Base-by-base conservation (phyloP, 2,329 filamentous ascomycete species). In the Eutypa lata region DNA sequence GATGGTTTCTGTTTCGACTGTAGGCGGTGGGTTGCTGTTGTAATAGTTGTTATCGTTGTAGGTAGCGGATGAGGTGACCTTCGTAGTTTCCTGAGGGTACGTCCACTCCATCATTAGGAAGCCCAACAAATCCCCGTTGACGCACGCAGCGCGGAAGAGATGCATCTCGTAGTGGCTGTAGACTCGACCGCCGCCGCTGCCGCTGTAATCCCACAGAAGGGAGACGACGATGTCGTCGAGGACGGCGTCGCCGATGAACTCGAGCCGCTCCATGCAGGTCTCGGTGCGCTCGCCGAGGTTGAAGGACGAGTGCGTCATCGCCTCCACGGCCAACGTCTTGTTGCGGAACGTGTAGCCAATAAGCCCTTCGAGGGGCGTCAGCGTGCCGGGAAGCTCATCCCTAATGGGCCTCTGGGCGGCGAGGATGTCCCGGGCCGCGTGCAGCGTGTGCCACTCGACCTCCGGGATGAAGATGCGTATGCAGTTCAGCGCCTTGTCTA, bases 211-310 rank as follows among this genome's bases (percentile, higher is more conserved):
- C 67, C 82, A 88, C 6, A 93, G 71, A n/a, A 72, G 76, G 0
- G 73, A 75, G 7, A 90, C 84, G 47, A 97, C 75, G 51, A 96
- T 75, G 60, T 85, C 81, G 69, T 97, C 93, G 0, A 97, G 81
- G 2, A 97, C 76, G 0, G 91, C 83, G 61, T 97, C 93, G 1
- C 93, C 93, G 0, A 97, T 74, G 62, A 94, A 96, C 65, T 97
- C 93, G 1, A 97, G 79, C 0, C 91, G 82, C 59, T 97, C 89
- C 13, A 84, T 78, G 21, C 71, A 76, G 2, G 75, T 75, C 7
- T 54, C 62, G 2, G 52, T 45, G 1, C 57, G 54, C 14, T 54
- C 75, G 48, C 76, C 78, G 5, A 67, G 52, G 43, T 66, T 69
- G 61, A 66, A 76, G 0, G 89, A 92, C 0, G 83, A 75, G 64